Evolutionary conservation across 179 eudicot species (phyloP).

Genomic region (Amaranthus tricolor): DNA sequence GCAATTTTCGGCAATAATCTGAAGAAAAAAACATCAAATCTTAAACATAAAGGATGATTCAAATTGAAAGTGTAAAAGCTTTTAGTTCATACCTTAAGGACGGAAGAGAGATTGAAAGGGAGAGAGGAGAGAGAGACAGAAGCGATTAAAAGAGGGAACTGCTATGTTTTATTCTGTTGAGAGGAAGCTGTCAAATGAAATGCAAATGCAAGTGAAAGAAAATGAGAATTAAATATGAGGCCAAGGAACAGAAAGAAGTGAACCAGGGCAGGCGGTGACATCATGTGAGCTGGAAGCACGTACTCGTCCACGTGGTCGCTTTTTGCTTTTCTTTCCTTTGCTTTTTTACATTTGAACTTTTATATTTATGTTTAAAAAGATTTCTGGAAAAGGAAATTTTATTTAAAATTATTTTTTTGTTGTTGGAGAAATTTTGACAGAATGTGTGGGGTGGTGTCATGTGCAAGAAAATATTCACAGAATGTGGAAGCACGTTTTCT

Average conservation of each 20-base stretch:
- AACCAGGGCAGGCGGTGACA: conserved; percentile 23
- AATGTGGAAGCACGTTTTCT: too few relatives aligned
- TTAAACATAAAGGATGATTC: neutral
- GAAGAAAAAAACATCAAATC: neutral
- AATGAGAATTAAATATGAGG: conserved; percentile 8
- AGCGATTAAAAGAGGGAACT: conserved; percentile 18
- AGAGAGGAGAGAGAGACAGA: conserved; percentile 23
- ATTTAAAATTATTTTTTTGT: too few relatives aligned
- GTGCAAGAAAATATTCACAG: too few relatives aligned
- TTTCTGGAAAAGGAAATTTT: too few relatives aligned
- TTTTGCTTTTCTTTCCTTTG: conserved; percentile 9
- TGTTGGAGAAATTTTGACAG: too few relatives aligned
- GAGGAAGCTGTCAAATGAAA: neutral
- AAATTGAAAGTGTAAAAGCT: neutral
- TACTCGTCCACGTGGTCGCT: conserved; percentile 32
- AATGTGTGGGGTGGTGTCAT: too few relatives aligned
- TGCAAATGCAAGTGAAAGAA: too few relatives aligned
- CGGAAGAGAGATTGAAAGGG: conserved; percentile 18
- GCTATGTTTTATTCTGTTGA: conserved; percentile 24
- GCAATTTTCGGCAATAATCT: too few relatives aligned
- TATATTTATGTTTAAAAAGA: too few relatives aligned
- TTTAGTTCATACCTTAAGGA: conserved; percentile 18
- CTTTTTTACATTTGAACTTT: too few relatives aligned
- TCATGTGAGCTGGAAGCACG: conserved; percentile 36
- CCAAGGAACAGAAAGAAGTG: conserved; percentile 23